Evolutionary conservation across 2,329 filamentous ascomycete genomes (phyloP), one percentile per base, ranked within the genome.

Genomic region (Laburnicola sp.): DNA sequence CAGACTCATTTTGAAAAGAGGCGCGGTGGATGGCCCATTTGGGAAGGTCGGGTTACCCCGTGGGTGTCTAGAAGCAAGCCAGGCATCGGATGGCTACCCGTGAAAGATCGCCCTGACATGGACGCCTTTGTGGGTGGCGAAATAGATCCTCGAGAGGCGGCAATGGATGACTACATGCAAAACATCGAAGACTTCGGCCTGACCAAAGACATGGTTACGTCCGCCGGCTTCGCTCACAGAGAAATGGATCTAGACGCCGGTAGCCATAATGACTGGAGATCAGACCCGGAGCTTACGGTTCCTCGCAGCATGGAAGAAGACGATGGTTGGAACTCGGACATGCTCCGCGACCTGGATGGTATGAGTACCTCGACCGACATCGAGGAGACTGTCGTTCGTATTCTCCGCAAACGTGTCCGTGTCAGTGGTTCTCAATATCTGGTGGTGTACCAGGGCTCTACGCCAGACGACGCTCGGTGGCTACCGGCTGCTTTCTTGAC

Each of bases 111-210:
- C 11, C 59, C 63, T 3, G 45, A 57, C 32, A 64, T 64, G 59
- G 54, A 63, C 6, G 45, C 54, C 21, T 60, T 64, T 45, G 36
- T 69, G 10, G 47, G 32, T 21, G 60, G 57, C 27, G 32, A 69
- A 7, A 52, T 56, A 1, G 56, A 66, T 34, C 53, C 60, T 23
- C 58, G 51, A 8, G 58, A 65, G 37, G 61, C 62, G 1, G 76
- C 85, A 36, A 73, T 86, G 59, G 81, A 82, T 1, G 88, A 92
- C 63, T 91, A 91, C 60, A 86, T 90, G 63, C 80, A 82, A 37
- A 89, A 91, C 54, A 78, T 89, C 62, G 73, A 72, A 16, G 77
- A 77, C 1, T 77, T 79, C 41, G 76, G 75, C 2, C 55, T 66
- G 41, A 63, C 64, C 16, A 65, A 69, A 10, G 66, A 68, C 23